Conservation (phyloP, 805 yeast species). For the Pichia sporocuriosa region DNA sequence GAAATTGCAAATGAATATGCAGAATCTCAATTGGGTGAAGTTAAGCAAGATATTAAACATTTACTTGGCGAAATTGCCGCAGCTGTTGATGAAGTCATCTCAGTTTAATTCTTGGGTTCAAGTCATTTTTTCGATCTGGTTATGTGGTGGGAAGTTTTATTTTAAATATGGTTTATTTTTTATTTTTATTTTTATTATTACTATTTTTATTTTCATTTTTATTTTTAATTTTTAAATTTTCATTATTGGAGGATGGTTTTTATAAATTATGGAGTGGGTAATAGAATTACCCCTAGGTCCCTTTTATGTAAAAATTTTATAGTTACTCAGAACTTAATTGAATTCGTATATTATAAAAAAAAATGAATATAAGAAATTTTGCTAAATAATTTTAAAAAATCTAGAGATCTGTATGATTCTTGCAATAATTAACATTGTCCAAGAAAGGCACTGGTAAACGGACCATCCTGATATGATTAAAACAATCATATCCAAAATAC, state of each 20-base stretch:
- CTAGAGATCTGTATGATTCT: too few relatives aligned
- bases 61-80: conserved; percentile 19
- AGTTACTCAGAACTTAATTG: too few relatives aligned
- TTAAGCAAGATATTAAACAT: conserved; percentile 19
- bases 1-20: conserved; percentile 18
- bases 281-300: too few relatives aligned
- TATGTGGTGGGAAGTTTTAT: not conserved
- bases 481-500: not conserved
- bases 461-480: conserved; percentile 1
- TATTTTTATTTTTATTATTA: not conserved
- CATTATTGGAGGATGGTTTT: not conserved
- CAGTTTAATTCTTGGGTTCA: conserved; percentile 2
- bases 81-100: conserved; percentile 12
- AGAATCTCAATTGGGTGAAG: conserved; percentile 16
- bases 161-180: not conserved
- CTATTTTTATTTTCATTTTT: not conserved
- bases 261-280: not conserved
- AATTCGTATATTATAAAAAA: too few relatives aligned
- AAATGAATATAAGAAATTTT: too few relatives aligned
- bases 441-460: too few relatives aligned
- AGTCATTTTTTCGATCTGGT: not conserved
- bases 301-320: too few relatives aligned
- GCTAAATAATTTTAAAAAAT: too few relatives aligned
- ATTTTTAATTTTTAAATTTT: not conserved
- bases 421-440: too few relatives aligned